Evolutionary conservation across 257 asterid species (phyloP), one percentile per base, ranked within the genome.

Genomic region (Nemophila menziesii): DNA sequence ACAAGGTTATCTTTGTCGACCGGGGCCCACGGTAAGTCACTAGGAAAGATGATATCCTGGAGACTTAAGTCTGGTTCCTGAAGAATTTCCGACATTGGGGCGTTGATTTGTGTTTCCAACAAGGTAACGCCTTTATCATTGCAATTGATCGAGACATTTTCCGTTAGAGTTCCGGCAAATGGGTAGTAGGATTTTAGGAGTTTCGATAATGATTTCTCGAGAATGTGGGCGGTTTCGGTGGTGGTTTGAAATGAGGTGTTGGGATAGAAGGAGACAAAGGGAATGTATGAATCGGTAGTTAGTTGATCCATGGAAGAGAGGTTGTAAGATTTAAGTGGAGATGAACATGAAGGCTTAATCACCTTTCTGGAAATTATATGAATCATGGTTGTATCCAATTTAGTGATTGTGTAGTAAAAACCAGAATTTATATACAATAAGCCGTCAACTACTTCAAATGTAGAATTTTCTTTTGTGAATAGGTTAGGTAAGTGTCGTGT

Each of bases 261-360:
- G 5, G 51, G 20, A 17, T 46, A 46, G 20, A 23, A 46, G 13
- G 21, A 23, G 21, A 19, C 20, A 13, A 22, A 7, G 22, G 39
- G 39, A 10, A 11, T 15, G 11, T n/a, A 23, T 10, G 12, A 13
- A 1, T 23, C n/a, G 21, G 38, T 29, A 4, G 13, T 1, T 14
- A 23, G n/a, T 14, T 22, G 52, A 26, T 46, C 52, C 10, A 46
- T 7, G 6, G 6, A 19, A 12, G 39, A 15, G 11, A 46, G 52
- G 0, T 26, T 24, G 52, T 46, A 46, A 17, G 19, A 15, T 14
- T 7, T 16, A 13, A 29, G 38, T 21, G 13, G 37, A 1, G 22
- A 11, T 10, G 51, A 26, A 46, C 19, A 46, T 10, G 52, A 46
- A 12, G 52, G 52, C 4, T 24, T 46, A 2, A 46, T 46, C 4